Percentiles rank a stretch among this genome's conserved stretches.
Evolutionary conservation across 2,329 filamentous ascomycete species (phyloP).

Genomic region (Zymoseptoria tritici): DNA sequence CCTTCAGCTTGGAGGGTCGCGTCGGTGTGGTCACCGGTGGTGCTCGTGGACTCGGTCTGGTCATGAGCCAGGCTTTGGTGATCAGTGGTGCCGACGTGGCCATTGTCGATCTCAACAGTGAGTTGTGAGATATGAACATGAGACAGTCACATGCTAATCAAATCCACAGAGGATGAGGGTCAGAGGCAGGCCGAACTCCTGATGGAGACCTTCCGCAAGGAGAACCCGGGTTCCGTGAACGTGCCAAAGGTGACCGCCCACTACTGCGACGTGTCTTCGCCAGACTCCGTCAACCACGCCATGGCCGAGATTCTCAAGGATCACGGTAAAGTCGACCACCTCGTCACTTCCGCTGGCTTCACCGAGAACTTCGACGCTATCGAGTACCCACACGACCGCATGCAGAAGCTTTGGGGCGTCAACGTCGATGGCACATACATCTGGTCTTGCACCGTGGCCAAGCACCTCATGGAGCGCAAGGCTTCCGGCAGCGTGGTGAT

Average conservation of each 20-base stretch:
- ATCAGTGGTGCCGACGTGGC: slow-evolving; percentile 82
- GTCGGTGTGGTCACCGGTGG: slow-evolving; percentile 85
- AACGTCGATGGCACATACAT: slow-evolving; percentile 91
- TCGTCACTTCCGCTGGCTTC: slow-evolving; percentile 95
- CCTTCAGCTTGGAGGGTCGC: slow-evolving; percentile 78
- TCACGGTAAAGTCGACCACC: slow-evolving; percentile 79
- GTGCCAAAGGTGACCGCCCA: slow-evolving; percentile 82
- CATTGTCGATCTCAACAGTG: slow-evolving; percentile 89
- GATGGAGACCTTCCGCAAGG: slow-evolving; percentile 65
- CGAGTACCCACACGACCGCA: slow-evolving; percentile 80
- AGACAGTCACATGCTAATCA: slow-evolving; percentile 1
- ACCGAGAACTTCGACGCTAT: slow-evolving; percentile 93
- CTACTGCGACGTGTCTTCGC: slow-evolving; percentile 77
- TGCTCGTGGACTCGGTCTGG: slow-evolving; percentile 78
- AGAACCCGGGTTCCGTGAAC: slow-evolving; percentile 69
- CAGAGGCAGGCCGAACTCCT: slow-evolving; percentile 67
- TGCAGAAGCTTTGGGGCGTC: slow-evolving; percentile 89
- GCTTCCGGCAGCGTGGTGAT: slow-evolving; percentile 81
- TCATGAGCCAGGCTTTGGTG: slow-evolving; percentile 88
- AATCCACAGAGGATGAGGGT: slow-evolving; percentile 69
- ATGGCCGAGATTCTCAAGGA: slow-evolving; percentile 59
- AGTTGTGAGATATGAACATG: slow-evolving; percentile 28
- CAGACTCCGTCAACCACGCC: slow-evolving; percentile 67
- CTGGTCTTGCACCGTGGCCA: slow-evolving; percentile 75
- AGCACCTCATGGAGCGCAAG: slow-evolving; percentile 79